Base-by-base conservation (phyloP, 1,139 yeast species). In the Insectozyma bohioensis region DNA sequence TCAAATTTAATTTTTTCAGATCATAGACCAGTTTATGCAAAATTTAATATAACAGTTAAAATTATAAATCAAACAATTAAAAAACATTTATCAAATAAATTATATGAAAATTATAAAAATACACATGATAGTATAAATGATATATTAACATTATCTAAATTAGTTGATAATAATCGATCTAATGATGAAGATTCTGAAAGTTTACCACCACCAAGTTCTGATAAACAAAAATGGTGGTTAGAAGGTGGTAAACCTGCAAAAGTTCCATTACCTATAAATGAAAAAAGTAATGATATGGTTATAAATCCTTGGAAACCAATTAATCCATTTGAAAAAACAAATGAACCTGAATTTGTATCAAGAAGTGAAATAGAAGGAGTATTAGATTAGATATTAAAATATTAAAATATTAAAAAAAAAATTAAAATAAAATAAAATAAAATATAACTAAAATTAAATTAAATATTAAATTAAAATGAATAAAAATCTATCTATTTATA, bases 141-240 rank as follows among this genome's bases (percentile, higher is more conserved):
- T 35, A 55, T 56, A 18, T 45, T 52, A 10, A 26, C 36, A 9
- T 55, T 57, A 42, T 61, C 57, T 40, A 57, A 48, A 39, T 49
- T 58, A 37, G 48, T 54, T 12, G 58, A 55, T 35, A 36, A 30
- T n/a, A 30, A 33, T 11, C n/a, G n/a, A n/a, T 29, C 27, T 14
- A 20, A 26, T 26, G 35, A 34, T 14, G 56, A 53, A 26, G 57
- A 58, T 25, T 49, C 49, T 35, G 48, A 52, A 28, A 63, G 64
- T 14, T 61, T 90, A 33, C 97, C 97, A 2, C 86, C 96, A 0
- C 98, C 98, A 12, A 84, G 95, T 41, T 77, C 94, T 0, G 95
- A 86, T 35, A 56, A 65, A 10, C 63, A 72, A 20, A 86, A 87
- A 56, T 92, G 98, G 98, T 92, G 98, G 98, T 68, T 87, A 24